Evolutionary conservation across 164 flowering plant species (phyloP).

Genomic region (Dillenia suffruticosa): DNA sequence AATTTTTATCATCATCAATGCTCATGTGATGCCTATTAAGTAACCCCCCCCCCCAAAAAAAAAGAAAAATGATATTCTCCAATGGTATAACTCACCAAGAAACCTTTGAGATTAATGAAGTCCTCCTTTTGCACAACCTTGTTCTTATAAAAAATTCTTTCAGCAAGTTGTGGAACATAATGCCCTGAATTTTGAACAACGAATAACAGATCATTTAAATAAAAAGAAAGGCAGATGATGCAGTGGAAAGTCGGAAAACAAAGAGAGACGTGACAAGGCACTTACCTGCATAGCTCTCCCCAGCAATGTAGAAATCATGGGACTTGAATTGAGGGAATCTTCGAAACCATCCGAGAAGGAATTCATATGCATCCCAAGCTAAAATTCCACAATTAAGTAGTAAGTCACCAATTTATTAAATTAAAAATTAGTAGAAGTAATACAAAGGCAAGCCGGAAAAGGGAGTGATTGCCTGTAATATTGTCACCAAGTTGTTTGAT

Average conservation of each 20-base stretch:
- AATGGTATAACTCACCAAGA: conserved; percentile 37
- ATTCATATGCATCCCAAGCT: conserved; percentile 62
- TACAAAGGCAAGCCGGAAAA: not conserved
- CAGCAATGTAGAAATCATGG: conserved; percentile 70
- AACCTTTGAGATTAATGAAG: conserved; percentile 65
- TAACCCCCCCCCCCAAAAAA: not conserved
- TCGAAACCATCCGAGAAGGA: conserved; percentile 68
- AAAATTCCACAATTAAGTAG: not conserved
- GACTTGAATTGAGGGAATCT: conserved; percentile 74
- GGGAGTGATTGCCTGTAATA: conserved; percentile 29
- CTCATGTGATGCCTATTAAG: too few relatives aligned
- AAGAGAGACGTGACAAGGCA: not conserved
- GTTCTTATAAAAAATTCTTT: conserved; percentile 50
- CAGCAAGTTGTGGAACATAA: conserved; percentile 81
- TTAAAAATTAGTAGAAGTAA: not conserved
- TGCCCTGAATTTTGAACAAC: conserved; percentile 34
- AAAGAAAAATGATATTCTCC: not conserved
- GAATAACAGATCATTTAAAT: not conserved
- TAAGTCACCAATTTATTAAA: not conserved
- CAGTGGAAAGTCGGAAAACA: too few relatives aligned
- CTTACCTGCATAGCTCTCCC: conserved; percentile 87
- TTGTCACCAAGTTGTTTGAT: conserved; percentile 37
- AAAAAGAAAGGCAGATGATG: not conserved
- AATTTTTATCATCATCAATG: too few relatives aligned
- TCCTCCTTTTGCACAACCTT: conserved; percentile 24